Evolutionary conservation across 441 rosid species (phyloP), one percentile per base, ranked within the genome.

Genomic region (Arabidopsis lyrata): DNA sequence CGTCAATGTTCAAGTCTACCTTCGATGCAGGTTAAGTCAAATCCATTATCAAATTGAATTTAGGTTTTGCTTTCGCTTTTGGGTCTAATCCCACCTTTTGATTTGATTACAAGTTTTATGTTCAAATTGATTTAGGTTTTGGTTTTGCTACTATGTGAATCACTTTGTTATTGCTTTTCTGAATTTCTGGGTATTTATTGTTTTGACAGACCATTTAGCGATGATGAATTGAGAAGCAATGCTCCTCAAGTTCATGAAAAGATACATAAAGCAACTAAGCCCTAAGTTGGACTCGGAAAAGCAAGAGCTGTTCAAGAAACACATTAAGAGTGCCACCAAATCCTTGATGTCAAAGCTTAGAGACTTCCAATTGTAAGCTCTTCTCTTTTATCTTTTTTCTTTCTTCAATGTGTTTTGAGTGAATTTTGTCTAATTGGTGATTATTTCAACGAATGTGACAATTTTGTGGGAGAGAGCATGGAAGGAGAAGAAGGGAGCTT

Each of bases 1-100:
- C 80, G 99, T 96, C 52, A 93, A 93, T 49, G 98, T 96, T 34
- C 99, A 96, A 80, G 99, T 96, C 29, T 98, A 91, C 50, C 98
- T 96, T 12, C 94, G 99, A 32, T 96, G 99, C 97, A 90, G 99
- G 99, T 91, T 69, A 48, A 8, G 0, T 32, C 18, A 6, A 36
- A 32, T 22, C 50, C 0, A 1, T 50, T 44, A 36, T 8, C 73
- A 3, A 11, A 16, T 34, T 2, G 0, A 48, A 18, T 70, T 49
- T 44, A 14, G 55, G 62, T 76, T 31, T 57, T 53, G 27, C 16
- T 35, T 73, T 62, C 15, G 41, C 0, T 66, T 66, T 59, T 38
- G 61, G 54, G 48, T 39, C 34, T 24, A 5, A 29, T 36, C 35
- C 41, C 34, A 70, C 16, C 5, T 29, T 20, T 44, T 7, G 20